Base-by-base conservation (phyloP, 208 protist genomes). In the Acanthamoeba culbertsoni region DNA sequence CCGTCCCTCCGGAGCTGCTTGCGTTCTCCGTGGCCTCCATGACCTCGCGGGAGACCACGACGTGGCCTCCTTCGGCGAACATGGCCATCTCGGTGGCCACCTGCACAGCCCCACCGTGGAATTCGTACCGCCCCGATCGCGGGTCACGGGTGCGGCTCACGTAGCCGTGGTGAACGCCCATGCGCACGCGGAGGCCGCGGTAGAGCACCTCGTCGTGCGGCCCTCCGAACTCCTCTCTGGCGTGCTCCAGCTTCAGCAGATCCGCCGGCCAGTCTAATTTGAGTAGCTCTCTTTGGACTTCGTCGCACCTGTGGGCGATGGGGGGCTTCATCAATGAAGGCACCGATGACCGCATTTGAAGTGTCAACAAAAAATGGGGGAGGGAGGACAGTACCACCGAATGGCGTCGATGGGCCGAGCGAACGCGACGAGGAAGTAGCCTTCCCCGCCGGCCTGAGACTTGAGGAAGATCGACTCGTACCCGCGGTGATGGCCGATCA, bases 361-460 rank as follows among this genome's bases (percentile, higher is more conserved):
- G n/a, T n/a, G n/a, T n/a, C 28, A 88, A 28, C 77, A 88, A 35
- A 18, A 12, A 18, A 16, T 88, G 16, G 23, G 62, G 77, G 16
- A 88, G 23, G 16, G 16, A n/a, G n/a, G n/a, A n/a, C n/a, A n/a
- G 20, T 42, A 71, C 55, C 55, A 92, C n/a, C 43, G n/a, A n/a
- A 79, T 43, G 37, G 88, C 88, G 40, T 73, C 65, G 31, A 31
- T 51, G 33, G 46, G 31, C 18, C 48, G 31, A n/a, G 73, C 88
- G 88, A 77, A 77, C 26, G 53, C 88, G 16, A 46, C 20, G 16
- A 20, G n/a, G 88, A 92, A 92, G 2, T 53, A 88, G 20, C 82
- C 82, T 33, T 91, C 84, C 8, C 84, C 84, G 55, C 84, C 35
- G 84, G 31, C 68, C n/a, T 43, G 23, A 40, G 33, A 10, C 18